Percentiles rank a stretch among this genome's conserved stretches.
Evolutionary conservation across 768 basidiomycete genomes (phyloP).

Genomic region (Kwoniella botswanensis): DNA sequence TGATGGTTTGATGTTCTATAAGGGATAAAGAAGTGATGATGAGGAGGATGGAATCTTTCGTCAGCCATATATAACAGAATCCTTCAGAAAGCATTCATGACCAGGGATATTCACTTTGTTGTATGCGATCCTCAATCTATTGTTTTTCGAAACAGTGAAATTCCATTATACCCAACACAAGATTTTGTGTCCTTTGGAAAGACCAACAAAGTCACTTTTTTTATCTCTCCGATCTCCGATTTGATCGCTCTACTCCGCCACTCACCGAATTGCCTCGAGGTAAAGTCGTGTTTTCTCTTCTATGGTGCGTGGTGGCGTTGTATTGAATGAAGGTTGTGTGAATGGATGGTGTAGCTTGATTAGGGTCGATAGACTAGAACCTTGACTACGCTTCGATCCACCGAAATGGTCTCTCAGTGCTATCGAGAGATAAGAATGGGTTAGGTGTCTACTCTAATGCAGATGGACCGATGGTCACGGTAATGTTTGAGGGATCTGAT

Average conservation of each 20-base stretch:
- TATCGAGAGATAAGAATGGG: no score
- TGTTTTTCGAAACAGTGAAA: not conserved
- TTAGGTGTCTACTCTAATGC: no score
- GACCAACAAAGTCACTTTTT: not conserved
- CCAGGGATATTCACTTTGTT: no score
- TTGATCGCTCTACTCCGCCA: slow-evolving; percentile 12
- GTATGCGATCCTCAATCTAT: not conserved
- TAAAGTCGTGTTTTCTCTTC: slow-evolving; percentile 4
- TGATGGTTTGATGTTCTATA: not conserved
- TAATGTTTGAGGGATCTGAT: slow-evolving; percentile 3
- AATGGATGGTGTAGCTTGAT: not conserved
- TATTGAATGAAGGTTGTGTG: not conserved
- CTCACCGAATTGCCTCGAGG: not conserved
- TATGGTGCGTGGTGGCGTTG: not conserved
- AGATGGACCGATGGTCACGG: not conserved
- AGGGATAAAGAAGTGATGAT: not conserved
- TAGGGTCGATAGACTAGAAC: not conserved
- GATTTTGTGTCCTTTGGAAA: no score
- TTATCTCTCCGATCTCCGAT: slow-evolving; percentile 4
- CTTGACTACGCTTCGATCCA: not conserved
- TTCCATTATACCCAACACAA: not conserved
- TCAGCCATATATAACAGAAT: not conserved
- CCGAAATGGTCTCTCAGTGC: no score
- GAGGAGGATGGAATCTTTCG: not conserved
- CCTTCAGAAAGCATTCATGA: not conserved